These are phyloP conservation scores for Triangularia setosa DNA, from an alignment of 2,329 filamentous ascomycete genomes.

Conservation along the genomic window DNA sequence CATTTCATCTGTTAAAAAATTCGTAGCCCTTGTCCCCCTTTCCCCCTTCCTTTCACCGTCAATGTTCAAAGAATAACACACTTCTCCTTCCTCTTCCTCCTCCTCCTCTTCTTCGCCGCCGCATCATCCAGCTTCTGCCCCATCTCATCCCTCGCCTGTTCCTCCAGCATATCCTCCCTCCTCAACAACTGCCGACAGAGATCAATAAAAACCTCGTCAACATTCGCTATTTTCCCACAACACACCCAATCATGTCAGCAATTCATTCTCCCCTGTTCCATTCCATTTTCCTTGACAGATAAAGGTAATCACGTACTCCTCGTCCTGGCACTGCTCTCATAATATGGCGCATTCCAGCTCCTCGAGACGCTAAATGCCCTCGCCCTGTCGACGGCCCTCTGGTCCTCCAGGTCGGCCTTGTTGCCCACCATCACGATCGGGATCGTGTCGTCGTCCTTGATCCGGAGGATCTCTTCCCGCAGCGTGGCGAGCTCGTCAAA, in stretches of 20 bases:
- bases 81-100: constrained; percentile 22
- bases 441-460: constrained; percentile 82
- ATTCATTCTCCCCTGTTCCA: constrained; percentile 1
- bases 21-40: neutral
- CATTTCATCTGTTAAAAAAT: neutral
- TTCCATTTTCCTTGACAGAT: neutral
- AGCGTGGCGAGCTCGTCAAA: constrained; percentile 75
- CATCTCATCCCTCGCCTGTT: constrained; percentile 35
- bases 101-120: constrained; percentile 19
- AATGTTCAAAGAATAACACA: constrained; percentile 24
- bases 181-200: constrained; percentile 79
- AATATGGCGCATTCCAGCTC: constrained; percentile 84
- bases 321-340: constrained; percentile 80
- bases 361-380: constrained; percentile 83
- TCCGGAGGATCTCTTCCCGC: constrained; percentile 83
- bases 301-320: constrained; percentile 51
- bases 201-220: constrained; percentile 85
- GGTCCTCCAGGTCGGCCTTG: constrained; percentile 86
- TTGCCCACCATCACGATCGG: constrained; percentile 90
- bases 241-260: too few species aligned
- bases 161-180: constrained; percentile 56
- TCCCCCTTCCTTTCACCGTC: too few species aligned
- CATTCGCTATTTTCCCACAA: constrained; percentile 55
- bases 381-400: constrained; percentile 71
- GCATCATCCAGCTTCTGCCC: constrained; percentile 39